Percentiles rank a stretch among this genome's conserved stretches.
phyloP scores from a whole-genome alignment of 495 filamentous ascomycete genomes.

The Trichoderma orchidacearum region DNA sequence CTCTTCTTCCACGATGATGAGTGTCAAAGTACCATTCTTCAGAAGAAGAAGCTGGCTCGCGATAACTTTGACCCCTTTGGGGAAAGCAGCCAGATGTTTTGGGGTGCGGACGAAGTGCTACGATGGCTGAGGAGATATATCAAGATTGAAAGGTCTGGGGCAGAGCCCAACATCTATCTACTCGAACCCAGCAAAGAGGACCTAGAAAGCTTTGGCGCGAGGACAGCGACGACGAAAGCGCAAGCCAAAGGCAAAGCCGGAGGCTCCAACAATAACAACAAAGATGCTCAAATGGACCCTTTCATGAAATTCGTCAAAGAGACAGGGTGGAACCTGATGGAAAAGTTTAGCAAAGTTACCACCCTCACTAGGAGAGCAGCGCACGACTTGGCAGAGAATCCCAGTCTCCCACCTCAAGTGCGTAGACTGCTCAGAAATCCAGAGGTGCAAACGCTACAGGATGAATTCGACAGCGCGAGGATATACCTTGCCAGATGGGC shows the following conservation, averaged over 20 bases:
- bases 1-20: conserved; percentile 96
- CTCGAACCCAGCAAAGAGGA: conserved; percentile 81
- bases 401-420: conserved; percentile 75
- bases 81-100: conserved; percentile 75
- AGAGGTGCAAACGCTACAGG: conserved; percentile 86
- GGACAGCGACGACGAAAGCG: conserved; percentile 22
- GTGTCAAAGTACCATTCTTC: conserved; percentile 88
- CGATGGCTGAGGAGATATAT: conserved; percentile 82
- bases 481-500: conserved; percentile 93
- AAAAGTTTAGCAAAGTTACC: conserved; percentile 91
- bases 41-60: conserved; percentile 71
- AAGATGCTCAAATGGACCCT: conserved; percentile 81
- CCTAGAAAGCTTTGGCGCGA: conserved; percentile 62
- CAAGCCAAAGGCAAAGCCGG: neutral
- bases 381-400: conserved; percentile 81
- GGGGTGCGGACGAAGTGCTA: conserved; percentile 93
- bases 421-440: conserved; percentile 76
- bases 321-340: conserved; percentile 87
- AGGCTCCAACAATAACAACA: conserved; percentile 4
- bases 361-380: conserved; percentile 87
- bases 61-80: conserved; percentile 87
- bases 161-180: conserved; percentile 79
- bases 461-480: conserved; percentile 92
- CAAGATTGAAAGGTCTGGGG: conserved; percentile 62
- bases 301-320: conserved; percentile 92